Base-by-base conservation (phyloP, 2,329 filamentous ascomycete genomes). In the Gnomoniopsis smithogilvyi region DNA sequence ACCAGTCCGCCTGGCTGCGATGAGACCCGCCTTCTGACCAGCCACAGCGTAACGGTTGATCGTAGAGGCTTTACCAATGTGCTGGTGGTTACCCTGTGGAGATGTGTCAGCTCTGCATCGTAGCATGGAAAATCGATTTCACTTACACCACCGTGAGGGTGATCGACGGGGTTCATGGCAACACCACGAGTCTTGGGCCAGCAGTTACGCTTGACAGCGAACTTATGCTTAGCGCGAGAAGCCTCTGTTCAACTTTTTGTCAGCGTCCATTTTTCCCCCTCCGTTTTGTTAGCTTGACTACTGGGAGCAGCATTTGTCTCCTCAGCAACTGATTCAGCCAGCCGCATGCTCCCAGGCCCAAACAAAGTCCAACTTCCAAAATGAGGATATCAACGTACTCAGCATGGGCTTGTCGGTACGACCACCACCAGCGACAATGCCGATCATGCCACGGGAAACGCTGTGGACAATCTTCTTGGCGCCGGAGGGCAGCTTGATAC, bases 141-240 rank as follows among this genome's bases (percentile, higher is more conserved):
- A 85, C 82, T 72, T 84, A 84, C 83, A 91, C 89, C 90, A 91
- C 91, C 91, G 89, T 95, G 91, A 80, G 91, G 91, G 88, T 99
- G 95, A 84, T 99, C 95, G 75, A 99, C 95, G 74, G 95, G 95
- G 86, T 99, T 99, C 95, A 99, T 99, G 82, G 95, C 95, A 89
- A 99, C 95, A 97, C 95, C 95, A 95, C 95, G 94, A 87, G 95
- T 99, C 91, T 96, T 97, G 83, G 95, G 95, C 95, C 95, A 99
- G 77, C 88, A 94, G 92, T 99, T 98, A 78, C 95, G 92, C 92
- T 99, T 99, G 84, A 97, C 96, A 72, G 93, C 92, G 84, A 96
- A 99, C 91, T 99, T 99, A 80, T 98, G 94, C 92, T 98, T 99
- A 76, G 95, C 95, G 78, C 95, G 92, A 75, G 94, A 98, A 74